These are phyloP conservation scores for Macroventuria anomochaeta DNA, from an alignment of 2,329 filamentous ascomycete genomes.

Conservation along the genomic window DNA sequence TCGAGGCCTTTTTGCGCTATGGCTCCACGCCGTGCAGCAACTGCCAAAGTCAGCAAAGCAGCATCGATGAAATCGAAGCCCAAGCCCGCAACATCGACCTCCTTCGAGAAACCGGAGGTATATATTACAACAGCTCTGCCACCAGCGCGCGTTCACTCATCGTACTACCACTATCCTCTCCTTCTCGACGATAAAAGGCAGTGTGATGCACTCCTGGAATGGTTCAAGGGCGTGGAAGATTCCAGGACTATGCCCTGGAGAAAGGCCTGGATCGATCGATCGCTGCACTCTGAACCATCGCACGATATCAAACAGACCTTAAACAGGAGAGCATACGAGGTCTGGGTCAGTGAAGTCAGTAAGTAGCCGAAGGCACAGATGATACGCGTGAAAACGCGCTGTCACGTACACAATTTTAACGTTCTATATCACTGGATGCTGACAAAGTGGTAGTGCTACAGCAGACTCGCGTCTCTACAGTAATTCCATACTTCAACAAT, in stretches of 20 bases:
- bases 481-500: slow-evolving; percentile 67
- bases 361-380: slow-evolving; percentile 27
- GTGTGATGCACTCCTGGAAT: slow-evolving; percentile 34
- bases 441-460: slow-evolving; percentile 58
- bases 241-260: slow-evolving; percentile 53
- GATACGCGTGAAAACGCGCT: slow-evolving; percentile 13
- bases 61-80: slow-evolving; percentile 1
- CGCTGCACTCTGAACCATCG: slow-evolving; percentile 26
- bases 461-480: slow-evolving; percentile 68
- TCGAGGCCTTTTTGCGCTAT: slow-evolving; percentile 10
- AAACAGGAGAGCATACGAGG: slow-evolving; percentile 66
- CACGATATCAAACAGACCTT: slow-evolving; percentile 51
- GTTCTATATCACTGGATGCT: not conserved
- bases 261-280: slow-evolving; percentile 62
- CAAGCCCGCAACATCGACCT: slow-evolving; percentile 2
- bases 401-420: slow-evolving; percentile 23
- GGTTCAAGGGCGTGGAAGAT: slow-evolving; percentile 42
- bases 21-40: slow-evolving; percentile 22
- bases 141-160: slow-evolving; percentile 35
- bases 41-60: not conserved
- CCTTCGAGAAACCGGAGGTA: slow-evolving; percentile 23
- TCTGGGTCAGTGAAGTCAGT: slow-evolving; percentile 71
- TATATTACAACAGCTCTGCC: slow-evolving; percentile 26
- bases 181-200: slow-evolving; percentile 25
- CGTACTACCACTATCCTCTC: slow-evolving; percentile 42